phyloP scores from a whole-genome alignment of 1,139 yeast species.

The Casaregolazyma lundiana region DNA sequence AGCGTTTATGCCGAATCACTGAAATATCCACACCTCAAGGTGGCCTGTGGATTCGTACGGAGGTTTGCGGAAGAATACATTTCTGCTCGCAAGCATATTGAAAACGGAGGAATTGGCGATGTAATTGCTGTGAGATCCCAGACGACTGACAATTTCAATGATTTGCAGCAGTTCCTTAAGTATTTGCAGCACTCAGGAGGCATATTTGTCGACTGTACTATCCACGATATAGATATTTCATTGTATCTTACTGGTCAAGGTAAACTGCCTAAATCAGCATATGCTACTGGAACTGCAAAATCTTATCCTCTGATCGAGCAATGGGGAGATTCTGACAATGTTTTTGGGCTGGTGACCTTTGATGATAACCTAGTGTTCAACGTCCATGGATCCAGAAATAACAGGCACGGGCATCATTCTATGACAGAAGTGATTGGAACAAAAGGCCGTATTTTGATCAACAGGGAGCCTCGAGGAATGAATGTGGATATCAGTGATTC shows the following conservation, averaged over 20 bases:
- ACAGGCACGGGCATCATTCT: slow-evolving; percentile 25
- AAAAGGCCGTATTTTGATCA: slow-evolving; percentile 23
- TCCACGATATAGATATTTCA: slow-evolving; percentile 23
- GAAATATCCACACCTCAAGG: slow-evolving; percentile 15
- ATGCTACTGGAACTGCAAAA: slow-evolving; percentile 20
- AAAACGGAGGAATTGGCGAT: slow-evolving; percentile 17
- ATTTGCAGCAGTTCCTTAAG: slow-evolving; percentile 20
- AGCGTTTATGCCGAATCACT: slow-evolving; percentile 21
- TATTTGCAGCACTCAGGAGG: slow-evolving; percentile 23
- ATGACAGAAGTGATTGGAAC: slow-evolving; percentile 22
- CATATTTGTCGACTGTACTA: slow-evolving; percentile 24
- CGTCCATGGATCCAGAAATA: slow-evolving; percentile 24
- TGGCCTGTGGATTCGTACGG: slow-evolving; percentile 23
- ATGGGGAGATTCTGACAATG: slow-evolving; percentile 23
- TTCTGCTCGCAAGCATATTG: slow-evolving; percentile 20
- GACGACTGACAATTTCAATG: slow-evolving; percentile 20
- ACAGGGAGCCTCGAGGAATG: slow-evolving; percentile 21
- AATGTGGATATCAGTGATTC: no score
- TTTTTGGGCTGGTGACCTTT: slow-evolving; percentile 22
- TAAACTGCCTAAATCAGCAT: slow-evolving; percentile 17
- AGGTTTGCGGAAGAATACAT: slow-evolving; percentile 23
- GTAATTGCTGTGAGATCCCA: slow-evolving; percentile 20
- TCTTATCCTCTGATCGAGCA: slow-evolving; percentile 21
- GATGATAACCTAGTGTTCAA: slow-evolving; percentile 21
- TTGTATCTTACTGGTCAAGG: slow-evolving; percentile 23